Base-by-base conservation (phyloP, 495 filamentous ascomycete genomes). In the Lophium mytilinum region DNA sequence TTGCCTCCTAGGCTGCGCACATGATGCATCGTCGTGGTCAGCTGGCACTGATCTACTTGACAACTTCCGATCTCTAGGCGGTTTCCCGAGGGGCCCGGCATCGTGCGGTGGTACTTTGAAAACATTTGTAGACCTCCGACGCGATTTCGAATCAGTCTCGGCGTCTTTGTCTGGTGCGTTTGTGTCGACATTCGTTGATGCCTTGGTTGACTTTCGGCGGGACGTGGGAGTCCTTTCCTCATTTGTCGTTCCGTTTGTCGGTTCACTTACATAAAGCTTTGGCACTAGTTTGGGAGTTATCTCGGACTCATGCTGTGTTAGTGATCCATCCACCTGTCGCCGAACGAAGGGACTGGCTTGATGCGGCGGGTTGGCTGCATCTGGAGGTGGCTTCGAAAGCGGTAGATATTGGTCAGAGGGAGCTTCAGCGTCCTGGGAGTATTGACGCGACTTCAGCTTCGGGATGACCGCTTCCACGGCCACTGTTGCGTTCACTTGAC, bases 331-430 rank as follows among this genome's bases (percentile, higher is more conserved):
- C 17, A 11, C 4, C 30, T 48, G 55, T 5, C 46, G 37, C 19
- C 61, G 61, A 17, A 15, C 42, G 37, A 63, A 63, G 19, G 56
- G 56, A 37, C 58, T 59, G 3, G 52, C 43, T 17, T 53, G 51
- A 39, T 63, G 52, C 6, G 61, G 34, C 18, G n/a, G 4, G 35
- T 59, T 52, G 18, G 35, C 15, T 42, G 56, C 35, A 9, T 56
- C 52, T 50, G 52, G 52, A 34, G 56, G 56, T 14, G 52, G 56
- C 21, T 40, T 33, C 50, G 56, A 53, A 12, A 52, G 52, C 21
- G 56, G 56, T 49, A 60, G 48, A 9, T 4, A 21, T 42, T 37
- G n/a, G 24, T 55, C 55, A 35, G 49, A 53, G 11, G 24, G 24
- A 30, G 24, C 24, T 2, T 30, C 24, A 30, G 24, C 24, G 24